Conservation (phyloP, 495 filamentous ascomycete genomes). For the Tuber magnatum region DNA sequence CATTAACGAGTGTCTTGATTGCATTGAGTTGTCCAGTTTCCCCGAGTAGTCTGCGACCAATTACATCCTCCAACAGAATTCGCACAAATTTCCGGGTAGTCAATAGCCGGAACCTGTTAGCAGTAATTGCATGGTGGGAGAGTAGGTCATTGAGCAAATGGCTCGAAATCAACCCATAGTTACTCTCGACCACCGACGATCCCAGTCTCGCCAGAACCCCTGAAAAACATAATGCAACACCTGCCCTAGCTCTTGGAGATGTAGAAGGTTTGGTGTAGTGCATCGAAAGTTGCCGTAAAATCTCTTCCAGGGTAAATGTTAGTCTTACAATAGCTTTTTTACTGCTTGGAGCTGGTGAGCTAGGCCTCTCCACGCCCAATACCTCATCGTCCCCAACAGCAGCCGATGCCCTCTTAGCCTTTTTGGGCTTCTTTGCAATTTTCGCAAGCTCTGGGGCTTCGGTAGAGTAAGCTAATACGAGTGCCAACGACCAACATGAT, state of each 20-base stretch:
- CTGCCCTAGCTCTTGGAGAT: conserved; percentile 70
- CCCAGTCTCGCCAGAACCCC: conserved; percentile 67
- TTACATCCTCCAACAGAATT: conserved; percentile 71
- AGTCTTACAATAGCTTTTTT: conserved; percentile 64
- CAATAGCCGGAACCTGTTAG: conserved; percentile 81
- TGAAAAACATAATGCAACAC: conserved; percentile 79
- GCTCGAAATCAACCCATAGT: conserved; percentile 69
- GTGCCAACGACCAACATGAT: conserved; percentile 66
- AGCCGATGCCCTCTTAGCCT: conserved; percentile 59
- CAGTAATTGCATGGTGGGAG: conserved; percentile 64
- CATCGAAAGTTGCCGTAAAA: conserved; percentile 69
- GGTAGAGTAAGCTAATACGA: conserved; percentile 72
- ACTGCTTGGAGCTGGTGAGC: conserved; percentile 57
- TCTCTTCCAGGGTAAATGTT: conserved; percentile 66
- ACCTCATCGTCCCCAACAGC: conserved; percentile 68
- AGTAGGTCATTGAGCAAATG: conserved; percentile 76
- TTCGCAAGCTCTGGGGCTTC: conserved; percentile 62
- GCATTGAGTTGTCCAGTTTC: conserved; percentile 80
- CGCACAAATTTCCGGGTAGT: conserved; percentile 79
- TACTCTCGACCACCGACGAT: conserved; percentile 66
- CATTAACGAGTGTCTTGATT: conserved; percentile 74
- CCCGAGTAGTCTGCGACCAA: conserved; percentile 74
- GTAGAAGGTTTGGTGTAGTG: conserved; percentile 78
- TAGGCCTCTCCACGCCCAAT: conserved; percentile 62
- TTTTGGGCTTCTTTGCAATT: conserved; percentile 40